Evolutionary conservation across 805 yeast genomes (phyloP), one percentile per base, ranked within the genome.

Genomic region (Vanderwaltozyma polyspora): DNA sequence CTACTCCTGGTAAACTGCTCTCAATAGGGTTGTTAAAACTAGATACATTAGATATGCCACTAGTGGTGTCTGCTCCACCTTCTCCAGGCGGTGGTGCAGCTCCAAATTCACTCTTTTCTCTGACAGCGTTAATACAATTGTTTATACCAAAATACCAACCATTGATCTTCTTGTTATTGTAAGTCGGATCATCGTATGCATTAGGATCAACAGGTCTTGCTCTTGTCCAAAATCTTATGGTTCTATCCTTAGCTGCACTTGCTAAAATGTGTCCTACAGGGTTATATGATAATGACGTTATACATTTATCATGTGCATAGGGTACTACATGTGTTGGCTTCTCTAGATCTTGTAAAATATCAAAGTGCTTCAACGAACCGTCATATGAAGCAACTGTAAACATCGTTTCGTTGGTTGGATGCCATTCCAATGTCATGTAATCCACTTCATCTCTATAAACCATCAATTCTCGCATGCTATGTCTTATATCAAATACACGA

Each of bases 161-260:
- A 25, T 72, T 75, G 33, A 61, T 63, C 44, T 73, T 73, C 28
- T 72, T 73, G 52, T 72, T 67, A 13, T 84, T 79, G 58, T 86
- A 85, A 37, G 84, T 76, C 12, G 84, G 80, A 55, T 84, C 95
- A 43, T 76, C 74, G 62, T 74, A 85, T 3, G 83, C 81, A 51
- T 71, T 72, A 1, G 84, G 80, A 61, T 91, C 98, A 45, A 78
- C 79, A 2, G 96, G 95, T 52, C 94, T 68, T 1, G 94, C 80
- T 33, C 99, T 67, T 21, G 87, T 76, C 99, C 99, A 91, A 59
- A 93, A 83, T 36, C 96, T 63, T 17, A 94, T 83, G 5, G 93
- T 76, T 52, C 91, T 74, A 57, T 91, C 99, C 37, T 91, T 85
- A 14, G 96, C 89, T 0, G 95, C 97, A 6, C 95, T 76, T 36